Evolutionary conservation across 2,329 filamentous ascomycete genomes (phyloP).

Genomic region (Fusarium sp.): DNA sequence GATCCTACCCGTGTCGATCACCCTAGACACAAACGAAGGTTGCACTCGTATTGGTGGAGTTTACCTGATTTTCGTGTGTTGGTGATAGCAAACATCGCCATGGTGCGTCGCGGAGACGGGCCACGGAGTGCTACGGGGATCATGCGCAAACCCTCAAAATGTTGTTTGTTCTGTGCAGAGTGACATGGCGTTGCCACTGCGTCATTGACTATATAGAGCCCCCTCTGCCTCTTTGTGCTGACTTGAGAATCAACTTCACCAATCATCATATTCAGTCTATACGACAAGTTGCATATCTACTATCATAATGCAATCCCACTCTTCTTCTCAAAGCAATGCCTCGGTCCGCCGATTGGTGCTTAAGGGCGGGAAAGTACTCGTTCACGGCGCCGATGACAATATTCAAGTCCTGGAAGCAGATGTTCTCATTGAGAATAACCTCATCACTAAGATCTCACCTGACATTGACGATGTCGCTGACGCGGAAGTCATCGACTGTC

Average conservation of each 20-base stretch:
- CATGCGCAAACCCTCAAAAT: not conserved
- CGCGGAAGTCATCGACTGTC: not conserved
- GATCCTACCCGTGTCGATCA: too few species aligned
- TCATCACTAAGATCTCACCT: constrained; percentile 4
- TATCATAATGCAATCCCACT: not conserved
- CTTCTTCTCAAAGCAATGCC: not conserved
- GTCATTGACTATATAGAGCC: constrained; percentile 7
- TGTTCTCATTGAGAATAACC: constrained; percentile 16
- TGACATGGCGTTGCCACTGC: not conserved
- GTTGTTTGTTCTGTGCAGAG: not conserved
- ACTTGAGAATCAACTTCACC: fast-evolving
- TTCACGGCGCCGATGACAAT: constrained; percentile 14
- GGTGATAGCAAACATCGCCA: too few species aligned
- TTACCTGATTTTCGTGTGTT: too few species aligned
- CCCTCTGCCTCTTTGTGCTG: fast-evolving
- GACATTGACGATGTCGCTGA: not conserved
- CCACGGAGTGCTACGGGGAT: not conserved
- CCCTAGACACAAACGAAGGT: too few species aligned
- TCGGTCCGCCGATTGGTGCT: not conserved
- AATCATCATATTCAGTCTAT: too few species aligned
- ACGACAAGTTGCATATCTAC: too few species aligned
- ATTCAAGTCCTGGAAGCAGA: constrained; percentile 8
- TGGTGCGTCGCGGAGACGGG: not conserved
- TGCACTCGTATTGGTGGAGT: too few species aligned
- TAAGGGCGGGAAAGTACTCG: constrained; percentile 29